Conservation (phyloP, 371 early-diverging fungal genomes). For the Rhizomucor miehei region DNA sequence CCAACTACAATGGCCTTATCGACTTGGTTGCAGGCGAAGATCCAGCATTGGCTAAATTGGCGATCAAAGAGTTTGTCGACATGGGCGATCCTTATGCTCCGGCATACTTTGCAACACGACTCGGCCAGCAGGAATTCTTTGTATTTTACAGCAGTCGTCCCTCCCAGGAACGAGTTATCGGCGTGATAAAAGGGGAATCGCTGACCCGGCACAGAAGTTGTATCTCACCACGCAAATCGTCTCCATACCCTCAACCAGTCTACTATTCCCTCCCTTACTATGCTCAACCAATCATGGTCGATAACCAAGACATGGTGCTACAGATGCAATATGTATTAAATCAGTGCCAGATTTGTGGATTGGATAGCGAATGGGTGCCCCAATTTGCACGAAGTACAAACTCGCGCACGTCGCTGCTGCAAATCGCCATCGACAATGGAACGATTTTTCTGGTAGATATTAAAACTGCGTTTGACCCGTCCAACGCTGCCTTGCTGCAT, state of each 20-base stretch:
- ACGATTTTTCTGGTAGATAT: constrained; percentile 40
- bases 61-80: constrained; percentile 46
- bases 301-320: constrained; percentile 20
- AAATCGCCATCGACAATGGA: constrained; percentile 35
- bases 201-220: constrained; percentile 23
- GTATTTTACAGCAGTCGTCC: constrained; percentile 28
- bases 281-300: constrained; percentile 25
- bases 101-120: constrained; percentile 32
- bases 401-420: constrained; percentile 39
- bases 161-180: constrained; percentile 22
- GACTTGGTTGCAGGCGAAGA: constrained; percentile 25
- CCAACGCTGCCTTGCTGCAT: constrained; percentile 11
- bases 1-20: constrained; percentile 44
- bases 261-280: constrained; percentile 26
- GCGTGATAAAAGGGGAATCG: constrained; percentile 37
- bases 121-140: constrained; percentile 33
- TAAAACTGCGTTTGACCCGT: constrained; percentile 23
- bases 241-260: background rate
- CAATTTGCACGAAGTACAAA: constrained; percentile 24
- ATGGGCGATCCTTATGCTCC: constrained; percentile 37
- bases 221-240: constrained; percentile 7
- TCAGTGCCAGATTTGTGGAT: constrained; percentile 22
- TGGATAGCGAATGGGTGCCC: constrained; percentile 52
- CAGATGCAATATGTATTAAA: constrained; percentile 23
- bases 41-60: constrained; percentile 27